Conservation (phyloP, 163 green algal species). For the Chloromonas sp. region DNA sequence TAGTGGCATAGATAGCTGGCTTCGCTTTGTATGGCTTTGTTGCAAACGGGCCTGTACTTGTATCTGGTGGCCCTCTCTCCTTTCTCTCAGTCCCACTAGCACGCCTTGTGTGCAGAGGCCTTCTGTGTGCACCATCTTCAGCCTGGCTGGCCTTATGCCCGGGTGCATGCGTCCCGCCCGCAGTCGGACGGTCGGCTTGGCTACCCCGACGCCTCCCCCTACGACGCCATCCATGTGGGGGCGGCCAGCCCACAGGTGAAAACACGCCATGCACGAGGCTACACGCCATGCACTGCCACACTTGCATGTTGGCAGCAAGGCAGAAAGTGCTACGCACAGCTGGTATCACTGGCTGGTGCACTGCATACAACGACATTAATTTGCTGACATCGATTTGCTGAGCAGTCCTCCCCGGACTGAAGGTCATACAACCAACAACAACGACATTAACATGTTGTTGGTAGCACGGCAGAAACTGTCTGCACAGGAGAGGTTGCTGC, state of each 20-base stretch:
- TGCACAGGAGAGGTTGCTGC: neutral
- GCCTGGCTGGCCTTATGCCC: no score
- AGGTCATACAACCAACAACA: neutral
- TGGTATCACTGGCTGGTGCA: neutral
- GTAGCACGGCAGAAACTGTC: neutral
- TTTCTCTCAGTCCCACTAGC: no score
- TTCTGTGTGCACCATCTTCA: no score
- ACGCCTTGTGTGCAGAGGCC: no score
- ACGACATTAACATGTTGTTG: neutral
- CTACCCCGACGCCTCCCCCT: conserved; percentile 34
- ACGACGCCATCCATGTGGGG: conserved; percentile 86
- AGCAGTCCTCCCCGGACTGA: no score
- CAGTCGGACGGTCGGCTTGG: conserved; percentile 20
- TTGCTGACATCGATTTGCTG: neutral
- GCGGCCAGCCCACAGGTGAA: conserved; percentile 66
- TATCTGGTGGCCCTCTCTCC: no score
- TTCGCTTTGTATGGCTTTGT: no score
- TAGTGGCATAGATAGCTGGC: no score
- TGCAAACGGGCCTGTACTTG: no score
- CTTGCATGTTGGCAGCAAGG: neutral
- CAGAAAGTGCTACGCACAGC: no score
- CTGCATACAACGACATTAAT: neutral
- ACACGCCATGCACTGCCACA: neutral
- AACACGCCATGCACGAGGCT: neutral
- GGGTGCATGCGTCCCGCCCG: neutral